Conservation (phyloP, 164 flowering plant species). For the Vitis rupestris region DNA sequence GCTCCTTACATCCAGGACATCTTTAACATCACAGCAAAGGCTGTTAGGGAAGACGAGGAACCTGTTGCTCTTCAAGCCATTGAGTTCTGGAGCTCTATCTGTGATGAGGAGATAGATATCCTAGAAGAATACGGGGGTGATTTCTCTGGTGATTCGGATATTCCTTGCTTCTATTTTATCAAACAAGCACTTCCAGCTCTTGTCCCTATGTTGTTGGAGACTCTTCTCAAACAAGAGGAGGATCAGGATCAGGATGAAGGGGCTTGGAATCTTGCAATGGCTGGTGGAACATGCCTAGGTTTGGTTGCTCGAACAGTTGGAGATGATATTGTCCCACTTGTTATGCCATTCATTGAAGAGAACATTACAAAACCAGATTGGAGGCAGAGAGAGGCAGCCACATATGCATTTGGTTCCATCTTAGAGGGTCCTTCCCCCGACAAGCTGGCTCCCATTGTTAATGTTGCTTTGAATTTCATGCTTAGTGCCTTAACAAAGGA, state of each 20-base stretch:
- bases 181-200: constrained; percentile 75
- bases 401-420: constrained; percentile 76
- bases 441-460: constrained; percentile 49
- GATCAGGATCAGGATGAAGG: constrained; percentile 81
- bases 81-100: constrained; percentile 75
- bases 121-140: constrained; percentile 60
- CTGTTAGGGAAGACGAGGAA: constrained; percentile 67
- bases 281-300: constrained; percentile 79
- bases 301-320: constrained; percentile 69
- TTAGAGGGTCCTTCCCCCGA: constrained; percentile 75
- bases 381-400: constrained; percentile 75
- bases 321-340: constrained; percentile 70
- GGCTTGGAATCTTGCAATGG: constrained; percentile 77
- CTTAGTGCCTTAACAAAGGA: constrained; percentile 60
- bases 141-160: constrained; percentile 52
- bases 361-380: constrained; percentile 67
- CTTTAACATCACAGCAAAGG: constrained; percentile 60
- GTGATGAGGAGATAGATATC: constrained; percentile 75
- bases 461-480: constrained; percentile 60
- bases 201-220: constrained; percentile 67
- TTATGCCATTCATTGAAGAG: constrained; percentile 68
- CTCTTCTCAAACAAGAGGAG: constrained; percentile 72
- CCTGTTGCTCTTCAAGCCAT: constrained; percentile 71
- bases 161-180: constrained; percentile 64
- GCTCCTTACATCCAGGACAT: constrained; percentile 65